phyloP scores from a whole-genome alignment of 768 basidiomycete species.

The Dacryopinax primogenitus region DNA sequence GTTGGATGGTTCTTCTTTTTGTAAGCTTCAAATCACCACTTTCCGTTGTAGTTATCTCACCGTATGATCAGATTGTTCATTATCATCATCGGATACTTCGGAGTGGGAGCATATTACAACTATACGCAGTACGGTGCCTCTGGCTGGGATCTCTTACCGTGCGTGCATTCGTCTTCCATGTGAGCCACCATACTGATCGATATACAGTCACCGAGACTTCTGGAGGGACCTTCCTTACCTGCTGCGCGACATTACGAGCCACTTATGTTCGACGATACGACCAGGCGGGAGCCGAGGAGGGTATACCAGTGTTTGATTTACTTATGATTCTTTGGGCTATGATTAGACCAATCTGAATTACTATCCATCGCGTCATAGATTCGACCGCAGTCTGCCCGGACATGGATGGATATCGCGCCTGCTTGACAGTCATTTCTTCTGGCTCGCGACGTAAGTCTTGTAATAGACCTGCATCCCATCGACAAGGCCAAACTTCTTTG shows the following conservation, averaged over 20 bases:
- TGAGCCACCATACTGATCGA: slow-evolving; percentile 9
- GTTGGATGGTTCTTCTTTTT: slow-evolving; percentile 83
- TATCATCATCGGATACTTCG: slow-evolving; percentile 57
- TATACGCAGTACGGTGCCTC: slow-evolving; percentile 76
- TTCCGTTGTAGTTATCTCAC: background rate
- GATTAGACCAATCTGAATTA: background rate
- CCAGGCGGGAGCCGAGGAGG: slow-evolving; percentile 38
- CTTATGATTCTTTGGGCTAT: background rate
- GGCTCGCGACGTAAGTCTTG: background rate
- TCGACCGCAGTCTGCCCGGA: background rate
- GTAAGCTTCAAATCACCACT: slow-evolving; percentile 36
- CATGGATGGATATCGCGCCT: background rate
- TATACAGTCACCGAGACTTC: slow-evolving; percentile 66
- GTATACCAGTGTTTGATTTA: slow-evolving; percentile 19
- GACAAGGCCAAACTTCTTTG: slow-evolving; percentile 32
- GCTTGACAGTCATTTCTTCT: background rate
- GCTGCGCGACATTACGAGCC: slow-evolving; percentile 61
- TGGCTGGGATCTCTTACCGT: slow-evolving; percentile 76
- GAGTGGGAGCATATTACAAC: slow-evolving; percentile 73
- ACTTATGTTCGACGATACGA: slow-evolving; percentile 60
- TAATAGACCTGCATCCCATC: slow-evolving; percentile 37
- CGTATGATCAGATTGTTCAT: slow-evolving; percentile 40
- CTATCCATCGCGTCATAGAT: background rate
- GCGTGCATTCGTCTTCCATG: slow-evolving; percentile 26
- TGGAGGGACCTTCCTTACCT: slow-evolving; percentile 84